These are phyloP conservation scores for Clavulina sp. DNA, from an alignment of 768 basidiomycete species.

Conservation along the genomic window DNA sequence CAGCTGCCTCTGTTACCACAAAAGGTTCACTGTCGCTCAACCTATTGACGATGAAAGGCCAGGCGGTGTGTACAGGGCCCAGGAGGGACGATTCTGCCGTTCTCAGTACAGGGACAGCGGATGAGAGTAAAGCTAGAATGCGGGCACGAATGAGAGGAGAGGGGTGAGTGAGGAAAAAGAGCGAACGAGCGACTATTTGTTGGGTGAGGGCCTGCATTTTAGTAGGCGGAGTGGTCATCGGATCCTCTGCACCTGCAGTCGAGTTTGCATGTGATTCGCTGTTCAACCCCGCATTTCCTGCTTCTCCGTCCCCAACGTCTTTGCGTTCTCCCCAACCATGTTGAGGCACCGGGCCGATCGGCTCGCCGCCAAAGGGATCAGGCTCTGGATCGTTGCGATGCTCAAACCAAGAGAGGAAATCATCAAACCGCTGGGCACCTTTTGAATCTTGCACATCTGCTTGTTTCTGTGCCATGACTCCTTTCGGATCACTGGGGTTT, in stretches of 20 bases:
- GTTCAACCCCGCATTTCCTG: not conserved
- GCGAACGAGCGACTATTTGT: conserved; percentile 71
- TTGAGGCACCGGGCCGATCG: conserved; percentile 44
- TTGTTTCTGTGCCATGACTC: conserved; percentile 10
- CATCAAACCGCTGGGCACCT: conserved; percentile 15
- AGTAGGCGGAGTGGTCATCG: conserved; percentile 31
- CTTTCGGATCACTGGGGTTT: conserved; percentile 7
- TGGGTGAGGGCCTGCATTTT: conserved; percentile 59
- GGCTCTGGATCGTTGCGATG: conserved; percentile 25
- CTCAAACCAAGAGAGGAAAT: conserved; percentile 48
- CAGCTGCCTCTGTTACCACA: conserved; percentile 62
- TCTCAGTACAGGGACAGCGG: conserved; percentile 51
- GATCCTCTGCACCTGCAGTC: not conserved
- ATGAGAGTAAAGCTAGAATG: conserved; percentile 56
- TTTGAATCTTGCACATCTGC: not conserved
- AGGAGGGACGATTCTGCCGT: conserved; percentile 53
- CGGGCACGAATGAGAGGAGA: conserved; percentile 74
- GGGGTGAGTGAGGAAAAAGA: conserved; percentile 81
- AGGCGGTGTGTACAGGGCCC: conserved; percentile 70
- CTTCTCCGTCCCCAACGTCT: conserved; percentile 12
- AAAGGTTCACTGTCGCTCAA: conserved; percentile 55
- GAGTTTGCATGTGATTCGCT: not conserved
- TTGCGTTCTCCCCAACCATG: conserved; percentile 34
- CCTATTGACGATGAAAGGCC: conserved; percentile 88
- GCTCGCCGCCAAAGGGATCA: conserved; percentile 25